Base-by-base conservation (phyloP, 345 rosid genomes). In the Theobroma cacao region DNA sequence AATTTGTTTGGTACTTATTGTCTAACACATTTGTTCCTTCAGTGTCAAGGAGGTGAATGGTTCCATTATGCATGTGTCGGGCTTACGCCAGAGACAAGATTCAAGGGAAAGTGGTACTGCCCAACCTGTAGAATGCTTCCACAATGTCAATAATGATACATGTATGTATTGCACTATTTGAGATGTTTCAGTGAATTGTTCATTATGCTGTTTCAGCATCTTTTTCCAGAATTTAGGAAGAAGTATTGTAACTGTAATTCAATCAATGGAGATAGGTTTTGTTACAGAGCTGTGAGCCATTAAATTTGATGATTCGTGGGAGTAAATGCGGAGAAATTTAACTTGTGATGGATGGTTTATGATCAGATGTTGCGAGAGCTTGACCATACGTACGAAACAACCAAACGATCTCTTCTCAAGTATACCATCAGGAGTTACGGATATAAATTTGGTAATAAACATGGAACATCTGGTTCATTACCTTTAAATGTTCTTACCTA, bases 41-140 rank as follows among this genome's bases (percentile, higher is more conserved):
- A 94, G 99, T 96, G 99, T 85, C 94, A 90, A 84, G 99, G 99
- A 86, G 99, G 99, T 62, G 99, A 96, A 81, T 94, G 99, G 99
- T 96, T 96, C 88, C 99, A 94, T 73, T 96, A 96, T 75, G n/a
- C 93, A 1, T 96, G 99, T 36, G 99, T 96, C 56, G 99, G 99
- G 68, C 89, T 96, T 79, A 92, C 98, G 20, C 95, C 98, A 0
- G 98, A 96, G 87, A 96, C 98, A 47, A 88, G 99, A 85, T 96
- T 96, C 86, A 94, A 88, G 88, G 99, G 98, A 62, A 96, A 96
- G 81, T 96, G 99, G 99, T 96, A 89, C 77, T 96, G 99, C 84
- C 98, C 98, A 38, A 94, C 99, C 62, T 96, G 99, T 87, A 91
- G 86, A 78, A 24, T 79, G 67, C 89, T 84, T 20, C 92, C 94